Percentiles rank a stretch among this genome's conserved stretches.
phyloP scores from a whole-genome alignment of 2,329 filamentous ascomycete genomes.

The Tolypocladium sp. region DNA sequence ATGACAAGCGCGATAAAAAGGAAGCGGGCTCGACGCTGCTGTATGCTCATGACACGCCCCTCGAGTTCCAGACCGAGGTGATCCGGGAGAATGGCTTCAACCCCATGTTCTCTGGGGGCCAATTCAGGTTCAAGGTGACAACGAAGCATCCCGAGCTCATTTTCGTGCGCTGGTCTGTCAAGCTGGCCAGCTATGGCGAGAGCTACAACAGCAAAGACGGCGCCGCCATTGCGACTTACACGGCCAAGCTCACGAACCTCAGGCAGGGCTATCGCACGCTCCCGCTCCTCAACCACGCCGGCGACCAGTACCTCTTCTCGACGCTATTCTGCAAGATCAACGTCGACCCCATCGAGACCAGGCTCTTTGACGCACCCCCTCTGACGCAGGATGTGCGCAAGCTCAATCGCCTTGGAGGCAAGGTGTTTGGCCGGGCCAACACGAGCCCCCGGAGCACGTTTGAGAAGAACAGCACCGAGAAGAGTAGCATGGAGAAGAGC shows the following conservation, averaged over 20 bases:
- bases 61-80: constrained; percentile 71
- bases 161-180: constrained; percentile 88
- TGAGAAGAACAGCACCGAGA: constrained; percentile 41
- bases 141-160: constrained; percentile 93
- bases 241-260: constrained; percentile 80
- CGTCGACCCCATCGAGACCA: constrained; percentile 47
- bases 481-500: constrained; percentile 34
- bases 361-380: constrained; percentile 42
- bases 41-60: constrained; percentile 45
- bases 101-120: constrained; percentile 67
- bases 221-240: constrained; percentile 74
- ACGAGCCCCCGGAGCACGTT: constrained; percentile 44
- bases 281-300: constrained; percentile 78
- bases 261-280: constrained; percentile 90
- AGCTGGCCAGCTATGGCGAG: constrained; percentile 71
- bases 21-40: constrained; percentile 54
- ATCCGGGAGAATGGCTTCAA: constrained; percentile 89
- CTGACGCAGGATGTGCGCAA: constrained; percentile 35
- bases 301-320: constrained; percentile 90
- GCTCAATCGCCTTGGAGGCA: constrained; percentile 46
- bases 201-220: constrained; percentile 49
- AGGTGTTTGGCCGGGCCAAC: constrained; percentile 47
- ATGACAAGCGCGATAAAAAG: constrained; percentile 85
- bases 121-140: constrained; percentile 70
- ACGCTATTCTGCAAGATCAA: constrained; percentile 87